Percentiles rank a stretch among this genome's conserved stretches.
phyloP scores from a whole-genome alignment of 495 filamentous ascomycete genomes.

The Daldinia vernicosa region DNA sequence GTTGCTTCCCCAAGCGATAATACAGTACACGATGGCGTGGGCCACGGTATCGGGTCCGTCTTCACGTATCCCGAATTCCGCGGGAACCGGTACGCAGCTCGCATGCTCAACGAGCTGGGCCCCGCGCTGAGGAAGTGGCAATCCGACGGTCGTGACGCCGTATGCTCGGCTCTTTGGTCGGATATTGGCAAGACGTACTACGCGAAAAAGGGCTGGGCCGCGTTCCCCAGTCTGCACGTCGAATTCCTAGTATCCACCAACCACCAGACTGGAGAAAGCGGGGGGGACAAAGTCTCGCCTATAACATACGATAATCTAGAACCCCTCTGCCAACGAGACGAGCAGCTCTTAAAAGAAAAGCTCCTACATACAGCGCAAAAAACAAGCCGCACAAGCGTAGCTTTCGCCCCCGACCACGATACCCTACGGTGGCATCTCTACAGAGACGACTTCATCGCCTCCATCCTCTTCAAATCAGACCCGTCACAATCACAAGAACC shows the following conservation, averaged over 20 bases:
- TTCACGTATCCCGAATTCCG: conserved; percentile 78
- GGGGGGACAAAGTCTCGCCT: conserved; percentile 30
- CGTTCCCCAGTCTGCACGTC: conserved; percentile 76
- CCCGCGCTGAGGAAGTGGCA: conserved; percentile 48
- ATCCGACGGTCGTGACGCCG: conserved; percentile 39
- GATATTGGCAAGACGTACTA: conserved; percentile 98
- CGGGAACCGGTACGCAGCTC: conserved; percentile 79
- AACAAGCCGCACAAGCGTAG: conserved; percentile 60
- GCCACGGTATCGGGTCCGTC: conserved; percentile 86
- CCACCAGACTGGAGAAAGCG: conserved; percentile 27
- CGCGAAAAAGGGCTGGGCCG: conserved; percentile 79
- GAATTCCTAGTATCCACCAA: conserved; percentile 56
- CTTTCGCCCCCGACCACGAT: conserved; percentile 76
- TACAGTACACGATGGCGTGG: conserved; percentile 69
- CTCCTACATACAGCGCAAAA: conserved; percentile 43
- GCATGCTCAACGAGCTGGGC: conserved; percentile 65
- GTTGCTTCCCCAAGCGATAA: conserved; percentile 46
- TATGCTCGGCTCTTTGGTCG: conserved; percentile 84
- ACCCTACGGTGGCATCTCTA: conserved; percentile 85
- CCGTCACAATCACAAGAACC: background rate
- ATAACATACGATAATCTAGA: conserved; percentile 63
- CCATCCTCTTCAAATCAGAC: conserved; percentile 53
- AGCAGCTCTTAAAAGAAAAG: conserved; percentile 53
- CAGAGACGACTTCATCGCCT: conserved; percentile 83
- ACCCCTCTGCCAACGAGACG: conserved; percentile 67